Evolutionary conservation across 1,139 yeast genomes (phyloP), one percentile per base, ranked within the genome.

Genomic region (Geotrichum carabidarum): DNA sequence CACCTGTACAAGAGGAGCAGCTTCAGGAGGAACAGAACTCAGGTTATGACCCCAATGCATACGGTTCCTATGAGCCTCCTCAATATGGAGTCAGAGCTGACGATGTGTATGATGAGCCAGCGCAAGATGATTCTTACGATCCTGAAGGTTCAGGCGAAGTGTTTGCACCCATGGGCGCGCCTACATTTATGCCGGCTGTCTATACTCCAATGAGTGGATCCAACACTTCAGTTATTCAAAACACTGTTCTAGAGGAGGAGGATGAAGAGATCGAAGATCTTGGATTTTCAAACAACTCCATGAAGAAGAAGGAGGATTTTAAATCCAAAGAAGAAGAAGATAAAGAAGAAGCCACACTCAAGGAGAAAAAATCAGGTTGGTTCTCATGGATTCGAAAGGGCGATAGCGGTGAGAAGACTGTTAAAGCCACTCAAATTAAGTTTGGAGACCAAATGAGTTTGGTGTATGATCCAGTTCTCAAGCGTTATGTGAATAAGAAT

Each of bases 401-500:
- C 17, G 59, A 56, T 9, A 80, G 81, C 53, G 27, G 27, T 22
- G 84, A 82, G 50, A 27, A 42, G 7, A 8, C 22, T 56, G 85
- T 86, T 44, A 87, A 86, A 66, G 87, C 94, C 1, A 78, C 83
- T 57, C 80, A 81, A 62, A 98, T 97, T 36, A 90, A 93, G 64
- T 73, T 93, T 59, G 99, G 99, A 8, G 90, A 86, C 56, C 80
- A 82, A 60, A 86, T 78, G 65, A 75, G 79, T 38, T 85, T 93
- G 65, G 81, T 81, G 63, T 94, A 83, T 67, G 96, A 91, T 71
- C 94, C 88, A 63, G 82, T 85, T 58, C 78, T 87, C 65, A 84
- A 86, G 67, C 78, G 96, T 65, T 93, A 97, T 96, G 82, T 93
- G 53, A 85, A 88, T 65, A 82, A 81, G 58, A 81, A 82, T 15